Percentiles rank a stretch among this genome's conserved stretches.
phyloP scores from a whole-genome alignment of 148 eudicot species.

The Rhododendron vialii region DNA sequence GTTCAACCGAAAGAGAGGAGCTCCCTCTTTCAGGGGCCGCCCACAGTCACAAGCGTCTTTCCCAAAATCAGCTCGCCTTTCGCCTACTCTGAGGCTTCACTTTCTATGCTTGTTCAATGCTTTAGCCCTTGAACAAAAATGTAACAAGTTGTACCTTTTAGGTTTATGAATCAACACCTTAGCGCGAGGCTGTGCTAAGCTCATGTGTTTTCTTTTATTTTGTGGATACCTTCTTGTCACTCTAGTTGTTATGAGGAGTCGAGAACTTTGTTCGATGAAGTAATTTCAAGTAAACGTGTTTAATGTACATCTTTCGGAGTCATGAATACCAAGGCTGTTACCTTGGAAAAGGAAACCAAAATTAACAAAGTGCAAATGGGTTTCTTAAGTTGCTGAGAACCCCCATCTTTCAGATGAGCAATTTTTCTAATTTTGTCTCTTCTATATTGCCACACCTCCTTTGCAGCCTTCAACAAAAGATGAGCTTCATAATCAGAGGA shows the following conservation, averaged over 20 bases:
- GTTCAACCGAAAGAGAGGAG: background rate
- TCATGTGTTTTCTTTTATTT: background rate
- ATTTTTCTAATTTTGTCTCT: background rate
- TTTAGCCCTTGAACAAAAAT: conserved; percentile 32
- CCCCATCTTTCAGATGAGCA: background rate
- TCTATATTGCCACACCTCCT: background rate
- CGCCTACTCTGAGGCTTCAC: conserved; percentile 26
- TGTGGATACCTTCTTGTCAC: background rate
- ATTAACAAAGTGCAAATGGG: background rate
- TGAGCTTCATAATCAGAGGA: background rate
- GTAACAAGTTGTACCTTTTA: background rate
- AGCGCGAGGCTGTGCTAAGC: background rate
- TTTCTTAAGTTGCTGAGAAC: background rate
- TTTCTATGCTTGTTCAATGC: conserved; percentile 37
- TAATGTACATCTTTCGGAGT: background rate
- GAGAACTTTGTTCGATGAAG: background rate
- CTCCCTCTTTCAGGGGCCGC: background rate
- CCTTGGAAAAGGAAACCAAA: background rate
- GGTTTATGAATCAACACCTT: background rate
- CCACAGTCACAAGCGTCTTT: background rate
- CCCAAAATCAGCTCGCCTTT: conserved; percentile 8
- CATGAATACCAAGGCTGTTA: background rate
- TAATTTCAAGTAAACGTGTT: background rate
- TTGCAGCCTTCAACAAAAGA: background rate
- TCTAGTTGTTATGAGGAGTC: background rate